phyloP scores from a whole-genome alignment of 1,284 basidiomycete genomes.

The Ceratorhiza oryzae-sativae region DNA sequence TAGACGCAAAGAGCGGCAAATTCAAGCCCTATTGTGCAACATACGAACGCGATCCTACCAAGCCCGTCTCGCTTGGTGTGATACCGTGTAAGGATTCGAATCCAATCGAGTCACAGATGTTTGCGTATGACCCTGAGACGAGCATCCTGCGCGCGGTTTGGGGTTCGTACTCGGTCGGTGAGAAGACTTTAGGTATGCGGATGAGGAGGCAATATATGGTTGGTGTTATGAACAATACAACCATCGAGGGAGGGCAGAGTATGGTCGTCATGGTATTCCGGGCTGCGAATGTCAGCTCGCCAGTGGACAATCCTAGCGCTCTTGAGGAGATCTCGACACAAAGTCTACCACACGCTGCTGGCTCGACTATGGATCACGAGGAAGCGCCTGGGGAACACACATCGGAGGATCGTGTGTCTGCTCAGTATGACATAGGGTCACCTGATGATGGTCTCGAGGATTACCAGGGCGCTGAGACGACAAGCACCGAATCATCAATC shows the following conservation, averaged over 20 bases:
- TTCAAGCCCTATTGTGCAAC: slow-evolving; percentile 29
- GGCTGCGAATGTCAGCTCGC: background rate
- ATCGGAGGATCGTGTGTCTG: too few species aligned
- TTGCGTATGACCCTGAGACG: slow-evolving; percentile 7
- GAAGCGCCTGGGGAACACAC: too few species aligned
- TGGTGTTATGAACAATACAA: background rate
- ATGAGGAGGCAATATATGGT: slow-evolving; percentile 29
- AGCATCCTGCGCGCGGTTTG: slow-evolving; percentile 15
- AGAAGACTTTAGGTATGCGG: background rate
- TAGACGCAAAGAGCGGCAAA: slow-evolving; percentile 22
- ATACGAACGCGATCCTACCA: slow-evolving; percentile 5
- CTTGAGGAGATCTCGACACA: background rate
- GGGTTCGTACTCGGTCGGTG: background rate
- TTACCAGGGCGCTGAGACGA: background rate
- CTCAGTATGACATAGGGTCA: background rate
- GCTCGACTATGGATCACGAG: too few species aligned
- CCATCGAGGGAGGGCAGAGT: slow-evolving; percentile 21
- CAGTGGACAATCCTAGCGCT: background rate
- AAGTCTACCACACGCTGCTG: too few species aligned
- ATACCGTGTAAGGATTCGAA: slow-evolving; percentile 14
- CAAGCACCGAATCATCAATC: too few species aligned
- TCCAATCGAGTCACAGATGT: slow-evolving; percentile 12
- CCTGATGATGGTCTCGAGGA: background rate
- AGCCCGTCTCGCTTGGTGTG: slow-evolving; percentile 4
- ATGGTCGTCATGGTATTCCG: slow-evolving; percentile 22